Base-by-base conservation (phyloP, 2,329 filamentous ascomycete genomes). In the Paraphoma sp. region DNA sequence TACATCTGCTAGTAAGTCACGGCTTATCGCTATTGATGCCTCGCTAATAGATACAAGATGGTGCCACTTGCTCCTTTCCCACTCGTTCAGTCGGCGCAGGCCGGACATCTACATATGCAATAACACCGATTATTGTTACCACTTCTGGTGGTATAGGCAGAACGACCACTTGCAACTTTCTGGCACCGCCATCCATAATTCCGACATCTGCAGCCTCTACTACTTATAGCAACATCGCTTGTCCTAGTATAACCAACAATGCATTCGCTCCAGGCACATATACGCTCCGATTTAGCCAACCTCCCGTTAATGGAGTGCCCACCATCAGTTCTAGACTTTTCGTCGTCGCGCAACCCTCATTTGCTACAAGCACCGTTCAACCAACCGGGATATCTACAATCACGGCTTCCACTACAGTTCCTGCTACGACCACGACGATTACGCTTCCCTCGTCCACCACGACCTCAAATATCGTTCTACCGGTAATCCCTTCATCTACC, bases 41-140 rank as follows among this genome's bases (percentile, higher is more conserved):
- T 47, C 14, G 16, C 18, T n/a, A 16, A 9, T 14, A n/a, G 23
- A 33, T 29, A 63, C 60, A 43, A 54, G 59, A 57, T 29, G 60
- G 60, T 11, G 52, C 54, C 5, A 16, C 41, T 3, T 65, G 63
- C 48, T 65, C 60, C 9, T 65, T 65, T 43, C 63, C 58, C 12
- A 65, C 58, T 16, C 60, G 56, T 11, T 62, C 53, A 36, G 56
- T 59, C 2, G 45, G 40, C 9, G 45, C 43, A 41, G 56, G 57
- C 41, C 38, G 49, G 14, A 64, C 62, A 6, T 65, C 59, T 17
- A 63, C 57, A 1, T 65, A 63, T 47, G 60, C 55, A 3, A 54
- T 65, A 16, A 64, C 62, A 16, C 62, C 62, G 6, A 44, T 64
- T 14, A 62, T 64, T 14, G 57, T 62, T 2, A 60, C 59, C 17